Evolutionary conservation across 2,329 filamentous ascomycete genomes (phyloP), one percentile per base, ranked within the genome.

Genomic region (Penicillium occitanis): DNA sequence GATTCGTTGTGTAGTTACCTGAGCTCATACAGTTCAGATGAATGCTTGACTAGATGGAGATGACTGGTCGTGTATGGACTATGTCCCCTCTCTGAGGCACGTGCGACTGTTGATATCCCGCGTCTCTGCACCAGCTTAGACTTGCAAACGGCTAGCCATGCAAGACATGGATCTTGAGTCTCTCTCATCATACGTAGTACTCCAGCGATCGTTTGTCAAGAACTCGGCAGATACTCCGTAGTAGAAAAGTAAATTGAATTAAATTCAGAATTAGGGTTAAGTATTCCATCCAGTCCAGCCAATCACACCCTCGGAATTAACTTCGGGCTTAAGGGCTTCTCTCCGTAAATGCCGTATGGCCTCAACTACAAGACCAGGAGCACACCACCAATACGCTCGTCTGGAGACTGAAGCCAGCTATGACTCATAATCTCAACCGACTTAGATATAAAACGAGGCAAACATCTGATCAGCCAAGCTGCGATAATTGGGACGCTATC

Each of bases 331-430:
- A 65, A 65, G 48, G n/a, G 35, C 58, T 61, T 65, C 50, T 46
- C 35, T 65, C 64, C 64, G 64, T 65, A 46, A 65, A 65, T 61
- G 64, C 64, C 64, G 58, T 37, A 25, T 40, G 44, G 17, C 17
- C 3, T 37, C 53, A 22, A n/a, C 17, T 53, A 53, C 50, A 50
- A 50, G 40, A 46, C 22, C 46, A 28, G 7, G 19, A 7, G 10
- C 6, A 53, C 25, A 30, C 25, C 51, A 13, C 17, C 25, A 35
- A 28, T 51, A 51, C 17, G 30, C 22, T 30, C 13, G 14, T n/a
- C 22, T 30, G 48, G 48, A 30, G 25, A 19, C 25, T 60, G 10
- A 60, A 48, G n/a, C 25, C 58, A 35, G 25, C 11, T 40, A 62
- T 62, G 60, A 62, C 33, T 62, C 60, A 62, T 28, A 40, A 5